Base-by-base conservation (phyloP, 331 rosid species). In the Saraca asoca region DNA sequence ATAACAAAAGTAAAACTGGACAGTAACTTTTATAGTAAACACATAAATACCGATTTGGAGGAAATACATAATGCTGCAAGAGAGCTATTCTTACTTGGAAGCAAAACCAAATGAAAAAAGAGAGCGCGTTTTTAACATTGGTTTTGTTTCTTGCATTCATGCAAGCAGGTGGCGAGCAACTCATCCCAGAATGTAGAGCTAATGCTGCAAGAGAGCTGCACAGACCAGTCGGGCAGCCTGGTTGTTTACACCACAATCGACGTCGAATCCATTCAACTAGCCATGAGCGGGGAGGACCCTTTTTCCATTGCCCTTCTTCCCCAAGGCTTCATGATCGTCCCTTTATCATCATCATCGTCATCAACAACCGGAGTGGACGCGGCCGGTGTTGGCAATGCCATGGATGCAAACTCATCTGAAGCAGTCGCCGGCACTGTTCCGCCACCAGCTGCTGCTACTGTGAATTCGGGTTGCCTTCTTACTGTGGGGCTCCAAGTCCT, bases 201-300 rank as follows among this genome's bases (percentile, higher is more conserved):
- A 60, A 88, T 93, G 90, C 82, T 93, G 68, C 98, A 90, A 72
- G 98, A 93, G 76, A 90, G 95, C 45, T 89, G 97, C 83, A 93
- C 95, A 0, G 97, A 87, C 33, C 74, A 76, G 8, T 93, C 95
- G 0, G 97, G 98, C 17, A 90, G 97, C 73, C 37, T 87, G 2
- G 91, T 93, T 0, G 95, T 86, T 29, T 90, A 82, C 75, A 64
- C 96, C 2, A 90, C 89, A 58, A 81, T 90, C 11, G 95, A 87
- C 5, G 98, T 93, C 6, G 96, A 93, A 12, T 83, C 95, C 5
- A 81, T 93, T 44, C 96, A 93, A 56, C 80, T 87, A 13, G 96
- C 95, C 16, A 93, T 93, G 98, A 85, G 81, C 16, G 90, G 96
- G 0, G 87, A 89, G 74, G 91, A 93, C 43, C 95, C 95, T 1